A percentile compares a stretch with the other conserved stretches of the same genome.
phyloP scores from a whole-genome alignment of 225 moss, liverwort and hornwort genomes.

The Neckera pumila region DNA sequence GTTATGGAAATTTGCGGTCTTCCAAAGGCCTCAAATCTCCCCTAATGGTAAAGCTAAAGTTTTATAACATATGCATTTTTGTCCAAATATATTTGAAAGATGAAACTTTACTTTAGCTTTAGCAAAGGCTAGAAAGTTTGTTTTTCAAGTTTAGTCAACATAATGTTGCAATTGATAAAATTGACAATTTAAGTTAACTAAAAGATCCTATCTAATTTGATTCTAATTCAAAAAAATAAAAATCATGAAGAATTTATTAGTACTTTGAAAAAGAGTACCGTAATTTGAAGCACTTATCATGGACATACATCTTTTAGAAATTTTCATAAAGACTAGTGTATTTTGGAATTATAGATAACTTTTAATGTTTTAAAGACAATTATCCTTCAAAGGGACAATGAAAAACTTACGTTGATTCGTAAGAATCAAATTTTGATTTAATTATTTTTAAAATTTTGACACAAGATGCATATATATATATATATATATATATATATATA shows the following conservation, averaged over 20 bases:
- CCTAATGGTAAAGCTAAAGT: not conserved
- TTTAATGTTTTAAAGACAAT: not conserved
- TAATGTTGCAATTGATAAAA: not conserved
- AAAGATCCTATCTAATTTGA: not conserved
- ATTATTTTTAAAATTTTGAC: not conserved
- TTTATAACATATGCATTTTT: not conserved
- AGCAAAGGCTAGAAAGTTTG: not conserved
- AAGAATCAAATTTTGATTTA: not conserved
- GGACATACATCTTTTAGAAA: not conserved
- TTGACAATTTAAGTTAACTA: not conserved
- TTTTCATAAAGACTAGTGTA: too few species aligned
- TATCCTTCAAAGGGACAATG: too few species aligned
- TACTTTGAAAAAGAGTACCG: not conserved
- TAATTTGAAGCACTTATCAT: not conserved
- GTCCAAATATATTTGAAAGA: not conserved
- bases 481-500: too few species aligned
- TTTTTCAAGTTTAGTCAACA: not conserved
- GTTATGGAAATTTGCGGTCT: too few species aligned
- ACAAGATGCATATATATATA: not conserved
- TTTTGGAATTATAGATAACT: too few species aligned
- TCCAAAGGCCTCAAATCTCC: too few species aligned
- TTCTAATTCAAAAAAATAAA: not conserved
- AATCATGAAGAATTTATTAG: not conserved
- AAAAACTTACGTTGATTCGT: not conserved
- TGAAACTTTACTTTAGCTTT: not conserved